Evolutionary conservation across 352 stramenopile species (phyloP), one percentile per base, ranked within the genome.

Genomic region (Phytophthora constricta): DNA sequence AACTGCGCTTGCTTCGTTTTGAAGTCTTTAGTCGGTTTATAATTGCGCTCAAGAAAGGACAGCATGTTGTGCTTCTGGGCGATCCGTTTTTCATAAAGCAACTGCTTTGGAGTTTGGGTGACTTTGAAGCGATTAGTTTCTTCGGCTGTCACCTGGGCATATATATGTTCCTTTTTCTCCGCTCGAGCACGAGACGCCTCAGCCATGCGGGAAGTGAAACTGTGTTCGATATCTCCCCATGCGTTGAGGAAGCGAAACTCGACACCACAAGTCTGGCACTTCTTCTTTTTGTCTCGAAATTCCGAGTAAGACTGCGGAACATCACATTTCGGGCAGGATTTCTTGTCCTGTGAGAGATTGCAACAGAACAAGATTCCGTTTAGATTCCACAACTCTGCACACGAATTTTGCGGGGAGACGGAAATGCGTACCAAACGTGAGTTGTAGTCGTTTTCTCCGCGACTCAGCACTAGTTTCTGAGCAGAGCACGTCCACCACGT

Each of bases 271-370:
- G 79, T 89, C 61, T 92, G 86, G 55, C 87, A 95, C 4, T 77
- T 76, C 56, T 95, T 95, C 72, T 94, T 95, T 71, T 95, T 95
- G 75, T 94, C 87, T 10, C 84, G 86, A n/a, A 77, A 88, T 56
- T 95, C 87, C 1, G 87, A 87, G 52, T 92, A 95, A 20, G 86
- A 93, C 61, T 95, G 87, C 13, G 79, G 57, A 48, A 84, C 68
- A 3, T 71, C 60, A 53, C 87, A 95, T 37, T 82, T 90, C 3
- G 86, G 87, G 26, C 87, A 95, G 2, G 75, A 73, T 43, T 93
- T 93, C 50, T 94, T 95, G 71, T 90, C 86, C 87, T 93, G 51
- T 42, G 43, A 41, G n/a, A n/a, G n/a, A n/a, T n/a, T n/a, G n/a
- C n/a, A n/a, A n/a, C n/a, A n/a, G n/a, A n/a, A n/a, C n/a, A n/a